Evolutionary conservation across 1,284 basidiomycete species (phyloP), one percentile per base, ranked within the genome.

Genomic region (Pseudozyma hubeiensis): DNA sequence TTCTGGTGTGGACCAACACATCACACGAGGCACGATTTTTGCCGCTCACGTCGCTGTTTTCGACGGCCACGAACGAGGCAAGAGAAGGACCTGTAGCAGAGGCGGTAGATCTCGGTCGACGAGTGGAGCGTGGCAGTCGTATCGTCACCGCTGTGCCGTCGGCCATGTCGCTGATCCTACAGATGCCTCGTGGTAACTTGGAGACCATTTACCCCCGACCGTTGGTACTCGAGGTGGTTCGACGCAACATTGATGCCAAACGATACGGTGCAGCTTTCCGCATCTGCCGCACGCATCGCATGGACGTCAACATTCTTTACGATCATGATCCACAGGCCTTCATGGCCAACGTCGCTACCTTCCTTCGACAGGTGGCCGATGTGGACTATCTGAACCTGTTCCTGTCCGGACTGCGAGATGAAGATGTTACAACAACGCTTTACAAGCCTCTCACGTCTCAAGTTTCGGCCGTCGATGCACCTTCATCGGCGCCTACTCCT

Each of bases 141-240:
- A 81, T 84, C 35, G 80, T 84, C 35, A 74, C 75, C 3, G 75
- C 82, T 1, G 75, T 81, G 16, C 77, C 82, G 4, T 75, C 74
- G 68, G 87, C 89, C 8, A 98, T 97, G 93, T 91, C 80, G 17
- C 64, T 84, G 11, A 72, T 99, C 1, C 86, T 99, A 13, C 97
- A 99, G 86, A 99, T 99, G 94, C 97, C 96, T 0, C 87, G 97
- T 75, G 97, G 97, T 0, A 99, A 99, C 85, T 84, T 99, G 56
- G 97, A 99, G 86, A 97, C 94, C 0, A 91, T 99, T 59, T 93
- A 91, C 78, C 97, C 97, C 1, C 88, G 97, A 35, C 92, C 96
- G 1, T 86, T 99, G 66, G 94, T 98, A 4, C 90, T 97, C 85
- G 89, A 91, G 49, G 79, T 81, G 3, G 78, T 84, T 10, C 78